Evolutionary conservation across 2,329 filamentous ascomycete species (phyloP).

Genomic region (Emergomyces orientalis): DNA sequence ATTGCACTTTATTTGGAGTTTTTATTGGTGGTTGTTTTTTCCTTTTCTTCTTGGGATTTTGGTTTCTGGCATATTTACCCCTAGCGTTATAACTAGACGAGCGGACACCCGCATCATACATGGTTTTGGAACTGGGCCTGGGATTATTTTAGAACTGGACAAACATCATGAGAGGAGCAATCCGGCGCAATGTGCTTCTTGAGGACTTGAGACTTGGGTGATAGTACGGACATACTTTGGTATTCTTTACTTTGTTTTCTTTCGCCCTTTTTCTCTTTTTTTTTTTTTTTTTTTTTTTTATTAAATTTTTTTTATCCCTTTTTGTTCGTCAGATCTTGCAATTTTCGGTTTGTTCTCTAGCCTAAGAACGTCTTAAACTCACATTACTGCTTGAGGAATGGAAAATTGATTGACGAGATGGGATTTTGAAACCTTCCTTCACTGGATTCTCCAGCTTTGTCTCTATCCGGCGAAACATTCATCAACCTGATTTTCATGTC

Average conservation of each 20-base stretch:
- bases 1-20: background rate
- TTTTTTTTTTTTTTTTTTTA: background rate
- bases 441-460: background rate
- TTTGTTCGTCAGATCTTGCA: background rate
- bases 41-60: background rate
- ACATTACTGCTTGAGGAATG: background rate
- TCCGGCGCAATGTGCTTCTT: slow-evolving; percentile 18
- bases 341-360: background rate
- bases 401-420: background rate
- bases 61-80: background rate
- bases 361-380: background rate
- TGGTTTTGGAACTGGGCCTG: slow-evolving; percentile 1
- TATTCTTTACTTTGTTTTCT: background rate
- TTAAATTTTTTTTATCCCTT: background rate
- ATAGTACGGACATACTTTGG: slow-evolving; percentile 8
- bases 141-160: slow-evolving; percentile 9
- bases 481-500: background rate
- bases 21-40: background rate
- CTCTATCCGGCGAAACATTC: background rate
- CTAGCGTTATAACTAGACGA: background rate
- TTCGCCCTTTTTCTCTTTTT: background rate
- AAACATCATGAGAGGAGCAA: slow-evolving; percentile 22
- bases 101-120: background rate
- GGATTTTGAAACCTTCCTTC: background rate
- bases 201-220: slow-evolving; percentile 25